Conservation (phyloP, 2,329 filamentous ascomycete genomes). For the Penicillium sp. region DNA sequence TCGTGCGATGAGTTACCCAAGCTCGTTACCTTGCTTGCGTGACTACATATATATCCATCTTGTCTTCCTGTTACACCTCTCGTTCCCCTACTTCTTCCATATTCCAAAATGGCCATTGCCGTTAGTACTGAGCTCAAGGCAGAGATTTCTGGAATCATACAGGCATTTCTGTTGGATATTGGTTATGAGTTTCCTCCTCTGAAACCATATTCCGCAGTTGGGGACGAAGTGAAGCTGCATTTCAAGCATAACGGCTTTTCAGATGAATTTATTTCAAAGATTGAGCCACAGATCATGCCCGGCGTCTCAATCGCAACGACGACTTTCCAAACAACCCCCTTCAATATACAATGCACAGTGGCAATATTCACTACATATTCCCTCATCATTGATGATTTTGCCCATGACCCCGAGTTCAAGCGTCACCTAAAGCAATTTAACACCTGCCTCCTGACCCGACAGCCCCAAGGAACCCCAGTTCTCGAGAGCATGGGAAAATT, state of each 20-base stretch:
- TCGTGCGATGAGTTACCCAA: not conserved
- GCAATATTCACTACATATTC: not conserved
- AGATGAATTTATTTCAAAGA: not conserved
- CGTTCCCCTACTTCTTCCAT: not conserved
- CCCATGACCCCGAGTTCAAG: not conserved
- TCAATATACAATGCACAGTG: not conserved
- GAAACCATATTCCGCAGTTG: not conserved
- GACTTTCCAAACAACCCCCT: not conserved
- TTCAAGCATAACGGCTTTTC: not conserved
- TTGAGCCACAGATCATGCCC: not conserved
- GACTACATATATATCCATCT: not conserved
- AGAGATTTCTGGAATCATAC: not conserved
- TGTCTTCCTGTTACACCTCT: not conserved
- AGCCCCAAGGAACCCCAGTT: not conserved
- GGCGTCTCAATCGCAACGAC: not conserved
- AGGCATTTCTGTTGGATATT: not conserved
- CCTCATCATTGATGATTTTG: not conserved
- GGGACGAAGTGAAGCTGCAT: not conserved
- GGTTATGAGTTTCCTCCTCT: not conserved
- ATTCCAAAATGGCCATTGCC: not conserved
- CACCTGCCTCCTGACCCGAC: not conserved
- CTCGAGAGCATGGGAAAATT: not conserved
- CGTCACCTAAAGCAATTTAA: not conserved
- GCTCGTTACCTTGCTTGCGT: not conserved
- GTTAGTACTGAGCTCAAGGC: not conserved